Evolutionary conservation across 257 asterid genomes (phyloP), one percentile per base, ranked within the genome.

Genomic region (Nicotiana sylvestris): DNA sequence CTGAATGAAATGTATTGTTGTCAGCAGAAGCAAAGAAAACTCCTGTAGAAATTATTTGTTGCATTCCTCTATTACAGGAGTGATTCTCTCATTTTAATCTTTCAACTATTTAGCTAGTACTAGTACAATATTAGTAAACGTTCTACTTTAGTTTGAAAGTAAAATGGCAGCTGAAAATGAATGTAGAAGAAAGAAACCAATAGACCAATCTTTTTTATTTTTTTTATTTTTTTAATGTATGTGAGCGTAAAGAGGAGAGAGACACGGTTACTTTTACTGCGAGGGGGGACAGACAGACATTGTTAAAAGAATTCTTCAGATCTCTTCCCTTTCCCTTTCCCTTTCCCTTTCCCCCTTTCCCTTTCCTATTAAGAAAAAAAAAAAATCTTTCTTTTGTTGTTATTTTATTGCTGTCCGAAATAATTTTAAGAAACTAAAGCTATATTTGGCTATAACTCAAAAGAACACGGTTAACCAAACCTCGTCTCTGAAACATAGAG

Each of bases 1-100:
- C 78, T 89, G 97, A 58, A 90, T 87, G 86, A 85, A 74, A 84
- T 88, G 90, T 87, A 89, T 88, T 85, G 88, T 85, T 88, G 79
- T 74, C 87, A 81, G 74, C 83, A 18, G 33, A 62, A 46, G 60
- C 82, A 21, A 72, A 49, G 15, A 10, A 27, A 43, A 74, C 65
- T 46, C 21, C 46, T 25, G 69, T 37, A 25, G 21, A 18, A 37
- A 70, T n/a, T 77, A 53, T 55, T 43, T 62, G 39, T 39, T 7
- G 37, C 68, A 32, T 37, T 60, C 46, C 29, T 69, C 21, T 25
- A 65, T 55, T 4, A 57, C 56, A 33, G 21, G 10, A 30, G 4
- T 13, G 43, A 61, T 77, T 55, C 39, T 77, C 70, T 27, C 43
- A 30, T 65, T 29, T 65, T 65, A 62, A 67, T 57, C 27, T 57